Conservation (phyloP, 768 basidiomycete species). For the Pisolithus albus region DNA sequence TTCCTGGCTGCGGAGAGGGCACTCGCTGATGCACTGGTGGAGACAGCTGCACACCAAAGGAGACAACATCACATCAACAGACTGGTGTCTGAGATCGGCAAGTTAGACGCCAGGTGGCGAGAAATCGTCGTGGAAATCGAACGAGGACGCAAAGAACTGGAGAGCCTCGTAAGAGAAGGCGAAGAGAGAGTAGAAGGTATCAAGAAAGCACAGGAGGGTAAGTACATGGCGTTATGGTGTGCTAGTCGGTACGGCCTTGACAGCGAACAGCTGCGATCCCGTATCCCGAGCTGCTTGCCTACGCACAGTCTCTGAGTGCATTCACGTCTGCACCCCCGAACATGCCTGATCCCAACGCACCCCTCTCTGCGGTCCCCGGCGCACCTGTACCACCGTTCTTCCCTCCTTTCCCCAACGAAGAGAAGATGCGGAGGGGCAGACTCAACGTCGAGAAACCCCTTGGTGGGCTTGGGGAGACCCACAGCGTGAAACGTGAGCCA, state of each 20-base stretch:
- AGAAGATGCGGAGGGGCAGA: slow-evolving; percentile 80
- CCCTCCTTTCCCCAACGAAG: slow-evolving; percentile 87
- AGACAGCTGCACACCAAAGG: slow-evolving; percentile 66
- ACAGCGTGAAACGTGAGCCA: slow-evolving; percentile 63
- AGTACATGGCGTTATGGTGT: slow-evolving; percentile 8
- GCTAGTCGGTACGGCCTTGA: background rate
- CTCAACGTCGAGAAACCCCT: slow-evolving; percentile 77
- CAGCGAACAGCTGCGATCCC: slow-evolving; percentile 57
- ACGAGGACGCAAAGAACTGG: slow-evolving; percentile 60
- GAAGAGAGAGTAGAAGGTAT: slow-evolving; percentile 65
- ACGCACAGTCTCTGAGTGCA: slow-evolving; percentile 77
- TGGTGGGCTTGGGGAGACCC: slow-evolving; percentile 72
- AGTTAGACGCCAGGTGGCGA: slow-evolving; percentile 61
- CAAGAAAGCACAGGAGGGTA: slow-evolving; percentile 66
- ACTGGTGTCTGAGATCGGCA: slow-evolving; percentile 64
- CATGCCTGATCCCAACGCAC: slow-evolving; percentile 66
- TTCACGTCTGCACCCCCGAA: slow-evolving; percentile 88
- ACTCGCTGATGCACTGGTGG: slow-evolving; percentile 57
- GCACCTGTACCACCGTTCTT: slow-evolving; percentile 77
- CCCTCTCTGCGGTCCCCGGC: slow-evolving; percentile 41
- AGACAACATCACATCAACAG: slow-evolving; percentile 69
- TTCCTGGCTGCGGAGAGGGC: slow-evolving; percentile 59
- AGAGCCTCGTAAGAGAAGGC: slow-evolving; percentile 67
- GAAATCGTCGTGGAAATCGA: slow-evolving; percentile 61
- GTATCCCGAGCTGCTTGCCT: slow-evolving; percentile 75